These are phyloP conservation scores for Oryza officinalis DNA, from an alignment of 176 grass and related monocot species.

Conservation along the genomic window DNA sequence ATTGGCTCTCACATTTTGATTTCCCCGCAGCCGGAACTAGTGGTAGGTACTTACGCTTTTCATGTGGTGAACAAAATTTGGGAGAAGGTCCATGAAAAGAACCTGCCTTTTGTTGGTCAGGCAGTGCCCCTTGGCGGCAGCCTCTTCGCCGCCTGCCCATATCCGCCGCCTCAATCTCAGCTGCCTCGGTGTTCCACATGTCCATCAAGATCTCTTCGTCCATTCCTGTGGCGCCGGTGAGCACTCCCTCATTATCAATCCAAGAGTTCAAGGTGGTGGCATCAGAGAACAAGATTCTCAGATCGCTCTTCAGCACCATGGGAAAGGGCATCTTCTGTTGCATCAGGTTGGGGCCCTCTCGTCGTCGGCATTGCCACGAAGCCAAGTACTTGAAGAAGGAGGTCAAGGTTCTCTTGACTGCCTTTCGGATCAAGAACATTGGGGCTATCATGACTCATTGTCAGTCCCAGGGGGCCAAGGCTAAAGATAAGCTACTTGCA, in stretches of 20 bases:
- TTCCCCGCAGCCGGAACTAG: background rate
- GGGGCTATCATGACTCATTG: background rate
- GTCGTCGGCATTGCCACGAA: background rate
- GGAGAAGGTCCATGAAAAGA: background rate
- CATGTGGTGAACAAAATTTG: slow-evolving; percentile 19
- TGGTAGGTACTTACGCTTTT: background rate
- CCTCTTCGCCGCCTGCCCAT: slow-evolving; percentile 6
- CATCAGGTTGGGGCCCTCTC: background rate
- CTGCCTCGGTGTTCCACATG: background rate
- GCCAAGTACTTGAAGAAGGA: background rate
- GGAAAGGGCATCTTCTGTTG: slow-evolving; percentile 2
- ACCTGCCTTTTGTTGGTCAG: slow-evolving; percentile 12
- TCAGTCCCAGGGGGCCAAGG: background rate
- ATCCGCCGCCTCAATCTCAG: background rate
- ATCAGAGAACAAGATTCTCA: background rate
- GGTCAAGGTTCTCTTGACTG: no score
- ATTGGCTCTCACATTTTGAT: no score
- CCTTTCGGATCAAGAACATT: no score
- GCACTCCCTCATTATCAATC: background rate
- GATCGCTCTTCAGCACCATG: background rate
- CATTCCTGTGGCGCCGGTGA: no score
- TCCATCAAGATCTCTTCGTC: background rate
- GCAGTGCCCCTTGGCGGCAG: background rate
- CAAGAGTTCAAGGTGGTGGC: background rate
- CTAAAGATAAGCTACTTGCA: background rate